Percentiles rank a stretch among this genome's conserved stretches.
Evolutionary conservation across 1,284 basidiomycete genomes (phyloP).

Genomic region (Stygiomarasmius scandens): DNA sequence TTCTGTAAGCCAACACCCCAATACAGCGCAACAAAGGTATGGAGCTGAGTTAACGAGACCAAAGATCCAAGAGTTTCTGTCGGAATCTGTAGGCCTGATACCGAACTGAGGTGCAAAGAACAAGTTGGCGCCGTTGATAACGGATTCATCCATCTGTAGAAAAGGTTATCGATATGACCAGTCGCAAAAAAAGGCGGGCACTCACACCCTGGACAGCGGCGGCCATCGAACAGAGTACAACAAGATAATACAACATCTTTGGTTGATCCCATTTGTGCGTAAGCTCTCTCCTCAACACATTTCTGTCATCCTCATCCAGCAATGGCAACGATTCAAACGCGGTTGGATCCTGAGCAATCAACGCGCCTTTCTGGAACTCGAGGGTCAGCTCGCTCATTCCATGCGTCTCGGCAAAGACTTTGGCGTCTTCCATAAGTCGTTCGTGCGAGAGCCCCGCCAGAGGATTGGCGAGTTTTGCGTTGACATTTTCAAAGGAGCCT

Average conservation of each 20-base stretch:
- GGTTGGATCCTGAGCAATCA: not conserved
- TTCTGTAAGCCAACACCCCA: constrained; percentile 67
- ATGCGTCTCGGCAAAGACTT: constrained; percentile 1
- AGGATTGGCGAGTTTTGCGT: constrained; percentile 5
- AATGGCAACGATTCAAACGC: not conserved
- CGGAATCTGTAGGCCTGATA: constrained; percentile 20
- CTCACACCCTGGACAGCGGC: constrained; percentile 3
- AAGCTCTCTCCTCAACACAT: constrained; percentile 1
- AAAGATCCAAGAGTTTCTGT: constrained; percentile 62
- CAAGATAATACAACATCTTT: not conserved
- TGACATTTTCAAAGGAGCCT: not conserved
- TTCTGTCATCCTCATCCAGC: constrained; percentile 4
- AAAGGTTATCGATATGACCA: constrained; percentile 40
- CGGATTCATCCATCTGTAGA: constrained; percentile 62
- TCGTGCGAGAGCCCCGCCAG: not conserved
- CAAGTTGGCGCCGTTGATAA: constrained; percentile 71
- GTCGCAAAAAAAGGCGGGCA: not conserved
- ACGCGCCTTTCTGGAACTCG: constrained; percentile 2
- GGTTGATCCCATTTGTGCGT: constrained; percentile 7
- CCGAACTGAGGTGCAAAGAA: constrained; percentile 63
- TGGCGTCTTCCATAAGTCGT: not conserved
- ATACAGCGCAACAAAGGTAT: constrained; percentile 57
- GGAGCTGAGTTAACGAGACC: constrained; percentile 73
- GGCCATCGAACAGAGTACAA: constrained; percentile 2
- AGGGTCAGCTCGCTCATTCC: not conserved